Base-by-base conservation (phyloP, 176 grass and related monocot genomes). In the Lolium rigidum region DNA sequence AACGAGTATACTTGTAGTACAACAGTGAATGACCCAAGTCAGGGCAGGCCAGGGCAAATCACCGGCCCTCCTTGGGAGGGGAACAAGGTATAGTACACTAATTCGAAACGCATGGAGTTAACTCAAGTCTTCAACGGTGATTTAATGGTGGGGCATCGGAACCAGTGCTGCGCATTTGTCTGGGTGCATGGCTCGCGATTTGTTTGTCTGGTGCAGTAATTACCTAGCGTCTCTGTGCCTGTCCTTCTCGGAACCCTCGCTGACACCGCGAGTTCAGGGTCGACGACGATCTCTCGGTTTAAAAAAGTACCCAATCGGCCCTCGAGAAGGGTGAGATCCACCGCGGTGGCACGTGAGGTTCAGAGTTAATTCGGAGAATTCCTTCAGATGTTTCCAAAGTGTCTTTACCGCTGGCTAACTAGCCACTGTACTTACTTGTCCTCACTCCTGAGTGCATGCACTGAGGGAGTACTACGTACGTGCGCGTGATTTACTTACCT, bases 31-130 rank as follows among this genome's bases (percentile, higher is more conserved):
- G 39, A 41, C 39, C 39, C 39, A 4, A 41, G 39, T 41, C 39
- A 41, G 69, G 39, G 70, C 16, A 83, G 7, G 10, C 14, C 58
- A 48, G 14, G 60, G 61, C 78, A 72, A 70, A 74, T 76, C 70
- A 85, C 68, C 82, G 26, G 26, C 26, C 26, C 26, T 83, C 58
- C 83, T 59, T 25, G 71, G 80, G 88, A 70, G 63, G 26, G 14
- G 63, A 90, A 70, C 70, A 69, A 24, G 28, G 26, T 28, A 28
- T 28, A 28, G 26, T 28, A 28, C 26, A 28, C 26, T n/a, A 59
- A 57, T 62, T 62, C 25, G 28, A 15, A 52, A 15, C 13, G 46
- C 17, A 72, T 74, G 70, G n/a, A 49, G 46, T 49, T 74, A 12
- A 50, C 35, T 49, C 44, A 26, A 74, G 71, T 51, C 71, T 74